Base-by-base conservation (phyloP, 148 eudicot genomes). In the Linanthus parryae region DNA sequence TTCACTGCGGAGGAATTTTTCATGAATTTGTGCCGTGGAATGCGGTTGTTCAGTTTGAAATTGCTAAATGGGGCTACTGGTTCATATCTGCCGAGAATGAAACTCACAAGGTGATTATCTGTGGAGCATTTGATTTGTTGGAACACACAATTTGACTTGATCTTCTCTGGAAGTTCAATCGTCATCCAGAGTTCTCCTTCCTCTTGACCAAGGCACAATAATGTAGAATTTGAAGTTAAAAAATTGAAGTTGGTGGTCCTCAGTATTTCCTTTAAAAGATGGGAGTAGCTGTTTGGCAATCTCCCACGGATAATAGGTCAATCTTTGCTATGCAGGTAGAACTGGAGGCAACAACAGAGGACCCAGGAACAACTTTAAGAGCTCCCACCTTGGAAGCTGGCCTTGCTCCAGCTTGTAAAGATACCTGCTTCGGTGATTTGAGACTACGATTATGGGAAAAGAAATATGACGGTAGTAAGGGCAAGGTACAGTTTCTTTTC, bases 11-110 rank as follows among this genome's bases (percentile, higher is more conserved):
- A 46, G 97, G 97, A 59, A 63, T 74, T 58, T 85, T 85, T 57
- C 85, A 82, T 60, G 97, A 90, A 61, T 90, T 90, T 66, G 95
- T 85, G 43, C 97, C 97, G 17, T 90, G 97, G 97, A 90, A 85
- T 72, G 97, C 88, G 37, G 74, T 73, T 27, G 79, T 90, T 55
- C 69, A 69, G 24, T 90, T 89, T 86, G 95, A 90, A 24, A 54
- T 90, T 61, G 66, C 73, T 57, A 77, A 69, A 20, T 88, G 97
- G 97, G 97, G 97, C 56, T 45, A 33, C 45, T 88, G 97, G 97
- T 57, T 61, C 54, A 69, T 88, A 43, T 74, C 77, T 16, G 94
- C 97, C 28, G 82, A 81, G 61, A 88, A 72, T 52, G 80, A 77
- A 54, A 70, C 77, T 3, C 84, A 82, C 58, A 67, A 45, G 91